phyloP scores from a whole-genome alignment of 768 basidiomycete species.

The Amanita brunnescens region DNA sequence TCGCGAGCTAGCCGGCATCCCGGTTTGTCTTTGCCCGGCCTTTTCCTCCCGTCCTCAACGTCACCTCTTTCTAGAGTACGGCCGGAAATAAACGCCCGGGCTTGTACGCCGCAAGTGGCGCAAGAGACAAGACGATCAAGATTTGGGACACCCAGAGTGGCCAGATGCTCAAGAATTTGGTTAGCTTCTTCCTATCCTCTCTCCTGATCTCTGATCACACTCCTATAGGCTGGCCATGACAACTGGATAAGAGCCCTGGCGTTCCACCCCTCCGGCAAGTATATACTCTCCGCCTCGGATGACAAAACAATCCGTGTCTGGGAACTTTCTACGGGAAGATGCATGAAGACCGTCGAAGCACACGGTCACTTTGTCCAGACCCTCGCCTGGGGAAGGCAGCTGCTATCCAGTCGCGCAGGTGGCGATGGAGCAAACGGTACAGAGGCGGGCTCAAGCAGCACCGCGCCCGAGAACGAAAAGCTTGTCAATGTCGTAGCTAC shows the following conservation, averaged over 20 bases:
- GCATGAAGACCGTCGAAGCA: slow-evolving; percentile 80
- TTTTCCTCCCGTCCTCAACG: slow-evolving; percentile 7
- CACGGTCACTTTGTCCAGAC: slow-evolving; percentile 80
- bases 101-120: slow-evolving; percentile 69
- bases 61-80: slow-evolving; percentile 30
- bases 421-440: slow-evolving; percentile 25
- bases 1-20: slow-evolving; percentile 65
- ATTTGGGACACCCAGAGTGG: slow-evolving; percentile 85
- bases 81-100: slow-evolving; percentile 43
- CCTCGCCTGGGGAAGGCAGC: slow-evolving; percentile 70
- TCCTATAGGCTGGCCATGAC: slow-evolving; percentile 61
- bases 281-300: slow-evolving; percentile 84
- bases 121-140: slow-evolving; percentile 87
- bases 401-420: slow-evolving; percentile 30
- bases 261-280: slow-evolving; percentile 88
- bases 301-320: slow-evolving; percentile 89
- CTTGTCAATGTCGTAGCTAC: slow-evolving; percentile 63
- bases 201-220: slow-evolving; percentile 7
- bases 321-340: slow-evolving; percentile 81
- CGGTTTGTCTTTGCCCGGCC: slow-evolving; percentile 33
- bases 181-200: slow-evolving; percentile 22
- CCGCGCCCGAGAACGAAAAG: slow-evolving; percentile 40
- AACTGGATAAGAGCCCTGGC: slow-evolving; percentile 86
- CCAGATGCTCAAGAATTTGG: slow-evolving; percentile 71
- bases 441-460: slow-evolving; percentile 12